A percentile compares a stretch with the other conserved stretches of the same genome.
These are phyloP conservation scores for Collybia sordida DNA, from an alignment of 768 basidiomycete genomes.

Conservation along the genomic window DNA sequence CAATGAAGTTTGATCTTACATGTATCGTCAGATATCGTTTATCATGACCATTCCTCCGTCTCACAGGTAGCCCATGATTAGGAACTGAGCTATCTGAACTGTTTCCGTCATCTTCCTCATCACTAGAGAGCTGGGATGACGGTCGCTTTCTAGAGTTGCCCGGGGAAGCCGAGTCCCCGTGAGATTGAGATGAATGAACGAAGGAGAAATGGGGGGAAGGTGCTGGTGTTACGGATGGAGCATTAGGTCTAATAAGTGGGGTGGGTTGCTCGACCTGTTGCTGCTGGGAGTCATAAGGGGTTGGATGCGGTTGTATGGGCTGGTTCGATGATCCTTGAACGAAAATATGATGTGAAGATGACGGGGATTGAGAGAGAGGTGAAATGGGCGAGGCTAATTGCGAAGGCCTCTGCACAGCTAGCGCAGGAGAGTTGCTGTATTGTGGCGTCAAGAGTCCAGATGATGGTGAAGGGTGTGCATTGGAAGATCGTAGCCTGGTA, in stretches of 20 bases:
- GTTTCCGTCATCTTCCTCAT: slow-evolving; percentile 32
- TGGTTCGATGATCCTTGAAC: slow-evolving; percentile 37
- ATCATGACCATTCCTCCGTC: slow-evolving; percentile 62
- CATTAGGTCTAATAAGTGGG: slow-evolving; percentile 12
- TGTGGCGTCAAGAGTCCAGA: slow-evolving; percentile 29
- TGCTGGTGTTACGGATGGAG: slow-evolving; percentile 28
- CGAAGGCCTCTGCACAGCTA: slow-evolving; percentile 25
- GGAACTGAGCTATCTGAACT: slow-evolving; percentile 37
- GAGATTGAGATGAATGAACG: slow-evolving; percentile 12
- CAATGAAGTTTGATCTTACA: slow-evolving; percentile 32
- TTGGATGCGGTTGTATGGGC: slow-evolving; percentile 15
- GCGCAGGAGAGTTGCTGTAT: slow-evolving; percentile 25
- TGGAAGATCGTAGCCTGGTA: slow-evolving; percentile 39
- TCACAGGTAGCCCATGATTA: slow-evolving; percentile 29
- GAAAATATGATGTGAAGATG: slow-evolving; percentile 29
- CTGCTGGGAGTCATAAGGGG: slow-evolving; percentile 13
- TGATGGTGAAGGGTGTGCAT: slow-evolving; percentile 22
- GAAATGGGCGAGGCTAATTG: slow-evolving; percentile 36
- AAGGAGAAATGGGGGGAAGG: slow-evolving; percentile 26
- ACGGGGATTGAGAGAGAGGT: slow-evolving; percentile 30
- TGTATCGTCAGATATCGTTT: slow-evolving; percentile 66
- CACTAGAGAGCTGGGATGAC: slow-evolving; percentile 31
- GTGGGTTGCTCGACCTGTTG: slow-evolving; percentile 6
- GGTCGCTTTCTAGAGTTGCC: slow-evolving; percentile 26
- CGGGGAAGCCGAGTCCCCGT: slow-evolving; percentile 9